A percentile compares a stretch with the other conserved stretches of the same genome.
Conservation (phyloP, 2,329 filamentous ascomycete genomes). For the Aureobasidium melanogenum region DNA sequence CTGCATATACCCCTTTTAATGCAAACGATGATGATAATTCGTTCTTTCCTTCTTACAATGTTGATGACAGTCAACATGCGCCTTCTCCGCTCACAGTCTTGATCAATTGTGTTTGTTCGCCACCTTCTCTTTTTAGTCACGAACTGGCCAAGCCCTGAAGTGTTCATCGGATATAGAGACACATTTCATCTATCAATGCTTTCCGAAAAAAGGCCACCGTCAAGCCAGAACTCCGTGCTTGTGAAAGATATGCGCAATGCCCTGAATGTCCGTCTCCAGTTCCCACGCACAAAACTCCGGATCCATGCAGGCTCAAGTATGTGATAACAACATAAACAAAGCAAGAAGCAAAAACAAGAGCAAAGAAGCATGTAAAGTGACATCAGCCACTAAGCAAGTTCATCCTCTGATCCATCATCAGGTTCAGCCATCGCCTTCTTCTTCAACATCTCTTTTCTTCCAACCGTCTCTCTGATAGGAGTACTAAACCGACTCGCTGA, state of each 20-base stretch:
- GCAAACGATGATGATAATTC: not conserved
- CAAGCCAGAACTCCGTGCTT: not conserved
- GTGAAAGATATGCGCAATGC: not conserved
- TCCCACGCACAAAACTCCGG: not conserved
- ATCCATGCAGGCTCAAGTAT: not conserved
- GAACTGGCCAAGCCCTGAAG: too few species aligned
- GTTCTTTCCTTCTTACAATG: not conserved
- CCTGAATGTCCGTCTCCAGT: not conserved
- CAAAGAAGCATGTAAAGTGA: not conserved
- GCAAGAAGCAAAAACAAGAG: not conserved
- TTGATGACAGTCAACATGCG: not conserved
- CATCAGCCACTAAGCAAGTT: not conserved
- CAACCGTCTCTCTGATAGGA: not conserved
- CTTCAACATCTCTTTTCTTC: not conserved
- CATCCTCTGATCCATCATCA: conserved; percentile 10
- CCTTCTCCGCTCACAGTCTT: not conserved
- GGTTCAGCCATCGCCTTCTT: not conserved
- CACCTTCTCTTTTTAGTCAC: too few species aligned
- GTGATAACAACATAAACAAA: not conserved
- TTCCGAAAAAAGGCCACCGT: not conserved
- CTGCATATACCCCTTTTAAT: not conserved
- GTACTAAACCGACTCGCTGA: not conserved
- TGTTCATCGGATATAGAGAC: not conserved
- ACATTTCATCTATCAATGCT: not conserved
- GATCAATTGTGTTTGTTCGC: too few species aligned